phyloP scores from a whole-genome alignment of 2,329 filamentous ascomycete genomes.

The Ophiostoma quercus region DNA sequence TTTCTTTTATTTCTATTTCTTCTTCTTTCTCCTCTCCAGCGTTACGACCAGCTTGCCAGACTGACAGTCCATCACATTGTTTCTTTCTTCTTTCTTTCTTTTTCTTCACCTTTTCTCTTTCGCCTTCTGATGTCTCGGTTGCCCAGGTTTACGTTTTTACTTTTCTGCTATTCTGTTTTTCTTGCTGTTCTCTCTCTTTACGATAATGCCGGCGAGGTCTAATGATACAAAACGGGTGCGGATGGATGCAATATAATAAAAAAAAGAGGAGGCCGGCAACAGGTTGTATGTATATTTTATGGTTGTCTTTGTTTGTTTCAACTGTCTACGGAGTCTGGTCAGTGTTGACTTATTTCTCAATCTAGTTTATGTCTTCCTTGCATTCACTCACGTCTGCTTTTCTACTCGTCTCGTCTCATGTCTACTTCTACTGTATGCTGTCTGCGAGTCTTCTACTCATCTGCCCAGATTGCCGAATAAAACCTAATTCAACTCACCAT shows the following conservation, averaged over 20 bases:
- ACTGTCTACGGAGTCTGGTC: neutral
- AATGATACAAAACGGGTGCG: constrained; percentile 11
- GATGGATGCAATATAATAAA: constrained; percentile 2
- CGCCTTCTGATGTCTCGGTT: neutral
- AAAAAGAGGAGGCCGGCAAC: constrained; percentile 5
- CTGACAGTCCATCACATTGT: neutral
- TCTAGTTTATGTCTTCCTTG: neutral
- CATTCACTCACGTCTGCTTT: neutral
- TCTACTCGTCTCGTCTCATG: neutral
- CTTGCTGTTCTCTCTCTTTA: neutral
- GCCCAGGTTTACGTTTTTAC: neutral
- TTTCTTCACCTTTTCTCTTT: neutral
- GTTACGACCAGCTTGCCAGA: neutral
- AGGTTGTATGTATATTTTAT: constrained; percentile 5
- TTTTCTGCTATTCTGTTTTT: neutral
- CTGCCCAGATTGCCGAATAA: neutral
- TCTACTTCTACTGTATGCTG: neutral
- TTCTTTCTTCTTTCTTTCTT: neutral
- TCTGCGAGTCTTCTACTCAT: neutral
- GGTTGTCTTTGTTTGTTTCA: neutral
- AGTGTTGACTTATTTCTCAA: neutral
- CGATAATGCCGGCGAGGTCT: neutral
- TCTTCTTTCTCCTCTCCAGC: neutral
- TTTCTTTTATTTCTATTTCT: neutral
- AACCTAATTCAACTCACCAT: neutral